Evolutionary conservation across 2,329 filamentous ascomycete genomes (phyloP).

Genomic region (Epichloe scottii): DNA sequence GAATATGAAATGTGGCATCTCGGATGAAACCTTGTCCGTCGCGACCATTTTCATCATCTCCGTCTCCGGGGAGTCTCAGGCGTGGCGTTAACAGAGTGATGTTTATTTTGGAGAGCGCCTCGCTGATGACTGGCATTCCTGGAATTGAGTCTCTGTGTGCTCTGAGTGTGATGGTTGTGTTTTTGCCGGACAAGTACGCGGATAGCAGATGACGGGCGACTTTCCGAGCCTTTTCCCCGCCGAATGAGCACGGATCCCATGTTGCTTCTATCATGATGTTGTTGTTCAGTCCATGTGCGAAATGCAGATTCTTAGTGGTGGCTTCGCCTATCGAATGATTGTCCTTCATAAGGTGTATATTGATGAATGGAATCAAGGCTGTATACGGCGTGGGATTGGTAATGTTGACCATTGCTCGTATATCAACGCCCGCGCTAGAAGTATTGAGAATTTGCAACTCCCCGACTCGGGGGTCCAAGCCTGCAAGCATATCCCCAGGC

Average conservation of each 20-base stretch:
- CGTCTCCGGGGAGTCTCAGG: slow-evolving; percentile 41
- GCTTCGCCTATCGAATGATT: slow-evolving; percentile 64
- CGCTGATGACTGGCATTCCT: slow-evolving; percentile 55
- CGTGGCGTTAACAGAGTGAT: slow-evolving; percentile 61
- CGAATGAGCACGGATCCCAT: slow-evolving; percentile 57
- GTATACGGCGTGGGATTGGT: slow-evolving; percentile 87
- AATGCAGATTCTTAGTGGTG: slow-evolving; percentile 47
- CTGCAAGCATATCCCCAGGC: slow-evolving; percentile 36
- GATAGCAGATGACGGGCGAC: slow-evolving; percentile 66
- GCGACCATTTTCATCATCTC: slow-evolving; percentile 16
- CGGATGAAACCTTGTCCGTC: slow-evolving; percentile 58
- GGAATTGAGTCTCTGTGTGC: slow-evolving; percentile 65
- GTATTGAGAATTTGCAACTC: slow-evolving; percentile 64
- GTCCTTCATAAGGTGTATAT: slow-evolving; percentile 64
- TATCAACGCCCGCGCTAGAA: slow-evolving; percentile 53
- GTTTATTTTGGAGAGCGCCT: slow-evolving; percentile 58
- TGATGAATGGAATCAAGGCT: slow-evolving; percentile 67
- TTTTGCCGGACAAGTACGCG: slow-evolving; percentile 76
- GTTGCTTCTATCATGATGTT: slow-evolving; percentile 53
- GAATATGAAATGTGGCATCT: slow-evolving; percentile 74
- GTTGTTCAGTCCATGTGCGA: slow-evolving; percentile 60
- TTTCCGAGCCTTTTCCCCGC: slow-evolving; percentile 46
- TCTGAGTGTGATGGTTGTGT: slow-evolving; percentile 65
- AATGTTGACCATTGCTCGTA: slow-evolving; percentile 65
- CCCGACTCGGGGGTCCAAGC: slow-evolving; percentile 50